Evolutionary conservation across 106 monocot species (phyloP), one percentile per base, ranked within the genome.

Genomic region (Chionographis japonica): DNA sequence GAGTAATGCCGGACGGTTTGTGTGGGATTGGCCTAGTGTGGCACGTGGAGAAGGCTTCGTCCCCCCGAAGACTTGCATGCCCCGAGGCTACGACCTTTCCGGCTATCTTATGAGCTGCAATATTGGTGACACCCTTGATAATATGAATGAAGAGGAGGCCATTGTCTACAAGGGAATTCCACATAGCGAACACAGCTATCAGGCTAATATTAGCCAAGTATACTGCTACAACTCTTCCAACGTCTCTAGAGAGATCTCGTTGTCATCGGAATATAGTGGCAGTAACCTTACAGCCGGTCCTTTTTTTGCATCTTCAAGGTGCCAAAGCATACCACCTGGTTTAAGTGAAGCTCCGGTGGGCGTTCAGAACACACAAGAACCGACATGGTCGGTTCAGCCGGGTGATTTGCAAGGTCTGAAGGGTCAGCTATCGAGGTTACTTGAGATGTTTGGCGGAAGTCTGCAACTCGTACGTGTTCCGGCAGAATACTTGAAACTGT

Each of bases 21-120:
- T 97, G 6, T 97, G 97, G 97, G 97, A 97, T 58, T 97, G 97
- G 97, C 77, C 84, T 62, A 81, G 86, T 60, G 77, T 97, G 51
- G 92, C 87, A 3, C 86, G 86, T 72, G 97, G 97, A 12, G 89
- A 84, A 75, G 89, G 86, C 67, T 82, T 86, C 79, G 75, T 85
- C n/a, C 69, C 84, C 19, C 83, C 90, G 12, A 92, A 57, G 60
- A 51, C 53, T 62, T 60, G 38, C 20, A 7, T 73, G 12, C 62
- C 78, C 6, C 67, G 79, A 40, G 81, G 59, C 38, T 62, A 66
- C 12, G 74, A 79, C 19, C 36, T 63, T 65, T 49, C 77, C 11
- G 68, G 71, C 46, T 67, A 69, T 70, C 64, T 75, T 36, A 68
- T 69, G 63, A 41, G 42, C 37, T 46, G 59, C 52, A 68, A 70